A percentile compares a stretch with the other conserved stretches of the same genome.
Evolutionary conservation across 164 flowering plant species (phyloP).

Genomic region (Warburgia ugandensis): DNA sequence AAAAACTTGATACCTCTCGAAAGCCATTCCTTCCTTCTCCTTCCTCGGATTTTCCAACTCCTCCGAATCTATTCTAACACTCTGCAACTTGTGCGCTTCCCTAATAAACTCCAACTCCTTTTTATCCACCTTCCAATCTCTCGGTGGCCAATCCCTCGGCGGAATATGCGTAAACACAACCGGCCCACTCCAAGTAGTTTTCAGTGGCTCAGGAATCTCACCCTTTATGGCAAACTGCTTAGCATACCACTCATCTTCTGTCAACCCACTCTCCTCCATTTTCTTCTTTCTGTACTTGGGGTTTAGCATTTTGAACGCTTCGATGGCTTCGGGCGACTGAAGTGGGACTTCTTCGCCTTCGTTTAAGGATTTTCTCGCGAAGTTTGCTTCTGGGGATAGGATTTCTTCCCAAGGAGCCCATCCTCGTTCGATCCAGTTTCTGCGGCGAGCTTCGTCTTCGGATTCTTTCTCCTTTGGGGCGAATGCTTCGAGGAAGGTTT

Average conservation of each 20-base stretch:
- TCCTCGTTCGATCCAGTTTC: slow-evolving; percentile 80
- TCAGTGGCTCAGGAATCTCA: slow-evolving; percentile 59
- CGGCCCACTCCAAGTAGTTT: slow-evolving; percentile 68
- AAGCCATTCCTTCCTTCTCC: slow-evolving; percentile 37
- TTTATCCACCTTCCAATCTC: slow-evolving; percentile 78
- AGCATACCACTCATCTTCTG: slow-evolving; percentile 66
- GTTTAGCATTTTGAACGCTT: slow-evolving; percentile 75
- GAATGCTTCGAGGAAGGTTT: slow-evolving; percentile 48
- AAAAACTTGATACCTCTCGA: slow-evolving; percentile 77
- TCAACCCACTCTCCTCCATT: slow-evolving; percentile 68
- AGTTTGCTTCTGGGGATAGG: slow-evolving; percentile 74
- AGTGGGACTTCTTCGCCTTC: slow-evolving; percentile 92
- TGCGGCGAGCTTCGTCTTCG: slow-evolving; percentile 73
- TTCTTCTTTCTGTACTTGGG: slow-evolving; percentile 66
- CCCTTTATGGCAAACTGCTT: slow-evolving; percentile 79
- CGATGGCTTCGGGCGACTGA: slow-evolving; percentile 68
- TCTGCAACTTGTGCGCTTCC: slow-evolving; percentile 67
- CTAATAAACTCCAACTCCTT: slow-evolving; percentile 74
- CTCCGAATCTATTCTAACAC: slow-evolving; percentile 44
- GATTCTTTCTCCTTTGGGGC: slow-evolving; percentile 49
- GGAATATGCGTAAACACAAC: slow-evolving; percentile 54
- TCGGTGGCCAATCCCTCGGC: slow-evolving; percentile 96
- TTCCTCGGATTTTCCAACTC: slow-evolving; percentile 27
- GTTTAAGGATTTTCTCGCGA: slow-evolving; percentile 69
- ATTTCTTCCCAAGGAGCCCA: slow-evolving; percentile 99